These are phyloP conservation scores for Aspergillus bertholletiae DNA, from an alignment of 495 filamentous ascomycete genomes.

Conservation along the genomic window DNA sequence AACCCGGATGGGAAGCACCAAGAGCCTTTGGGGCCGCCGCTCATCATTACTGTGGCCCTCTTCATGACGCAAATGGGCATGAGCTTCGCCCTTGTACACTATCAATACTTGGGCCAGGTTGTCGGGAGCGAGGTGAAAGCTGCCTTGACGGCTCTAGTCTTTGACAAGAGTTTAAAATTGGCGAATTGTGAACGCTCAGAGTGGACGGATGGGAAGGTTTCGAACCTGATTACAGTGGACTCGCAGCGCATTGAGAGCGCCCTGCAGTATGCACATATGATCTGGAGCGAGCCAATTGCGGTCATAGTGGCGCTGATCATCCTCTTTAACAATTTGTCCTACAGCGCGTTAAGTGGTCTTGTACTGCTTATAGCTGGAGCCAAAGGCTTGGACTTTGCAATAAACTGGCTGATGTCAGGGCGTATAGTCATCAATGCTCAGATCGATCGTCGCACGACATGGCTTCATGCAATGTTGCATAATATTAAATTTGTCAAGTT, in stretches of 20 bases:
- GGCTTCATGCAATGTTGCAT: not conserved
- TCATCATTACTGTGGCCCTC: not conserved
- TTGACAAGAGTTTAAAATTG: not conserved
- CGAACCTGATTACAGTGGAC: not conserved
- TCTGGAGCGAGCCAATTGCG: not conserved
- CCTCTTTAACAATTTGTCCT: not conserved
- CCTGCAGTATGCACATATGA: not conserved
- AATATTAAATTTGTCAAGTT: not conserved
- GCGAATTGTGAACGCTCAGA: not conserved
- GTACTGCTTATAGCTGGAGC: not conserved
- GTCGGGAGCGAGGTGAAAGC: not conserved
- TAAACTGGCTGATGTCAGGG: not conserved
- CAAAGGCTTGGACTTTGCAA: not conserved
- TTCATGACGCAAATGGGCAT: not conserved
- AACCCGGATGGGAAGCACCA: not conserved
- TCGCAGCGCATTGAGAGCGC: constrained; percentile 1
- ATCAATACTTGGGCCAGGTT: not conserved
- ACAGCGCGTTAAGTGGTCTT: not conserved
- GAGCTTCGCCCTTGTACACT: not conserved
- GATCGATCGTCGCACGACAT: not conserved
- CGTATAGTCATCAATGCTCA: not conserved
- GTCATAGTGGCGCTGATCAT: not conserved
- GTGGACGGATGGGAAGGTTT: not conserved
- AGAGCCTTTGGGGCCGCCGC: not conserved
- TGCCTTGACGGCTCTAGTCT: not conserved